Evolutionary conservation across 1,284 basidiomycete genomes (phyloP).

Genomic region (Albatrellus sp.): DNA sequence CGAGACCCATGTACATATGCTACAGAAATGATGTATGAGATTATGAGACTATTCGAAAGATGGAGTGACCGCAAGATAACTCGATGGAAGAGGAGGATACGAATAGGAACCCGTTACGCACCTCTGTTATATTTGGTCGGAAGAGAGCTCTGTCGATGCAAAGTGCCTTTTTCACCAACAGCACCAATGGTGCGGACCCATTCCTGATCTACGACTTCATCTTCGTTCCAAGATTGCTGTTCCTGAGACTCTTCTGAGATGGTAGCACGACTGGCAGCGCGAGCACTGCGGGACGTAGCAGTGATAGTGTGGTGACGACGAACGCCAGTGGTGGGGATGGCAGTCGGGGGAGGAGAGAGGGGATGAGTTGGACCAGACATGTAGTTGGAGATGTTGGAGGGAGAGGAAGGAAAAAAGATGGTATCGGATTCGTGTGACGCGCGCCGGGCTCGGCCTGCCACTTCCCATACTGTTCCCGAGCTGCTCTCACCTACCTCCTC

Average conservation of each 20-base stretch:
- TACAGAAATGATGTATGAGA: slow-evolving; percentile 21
- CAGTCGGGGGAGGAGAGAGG: slow-evolving; percentile 22
- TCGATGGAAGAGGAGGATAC: slow-evolving; percentile 7
- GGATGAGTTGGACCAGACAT: slow-evolving; percentile 23
- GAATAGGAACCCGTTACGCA: slow-evolving; percentile 19
- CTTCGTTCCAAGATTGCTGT: slow-evolving; percentile 54
- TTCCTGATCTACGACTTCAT: slow-evolving; percentile 65
- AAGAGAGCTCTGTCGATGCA: slow-evolving; percentile 71
- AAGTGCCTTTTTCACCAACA: slow-evolving; percentile 66
- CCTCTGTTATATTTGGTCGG: slow-evolving; percentile 72
- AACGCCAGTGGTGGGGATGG: slow-evolving; percentile 25
- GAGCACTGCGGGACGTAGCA: slow-evolving; percentile 52
- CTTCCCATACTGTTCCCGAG: background rate
- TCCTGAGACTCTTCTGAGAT: slow-evolving; percentile 61
- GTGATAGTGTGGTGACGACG: slow-evolving; percentile 76
- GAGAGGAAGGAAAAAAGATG: background rate
- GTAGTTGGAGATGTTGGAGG: slow-evolving; percentile 7
- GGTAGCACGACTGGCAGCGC: slow-evolving; percentile 44
- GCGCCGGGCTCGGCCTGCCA: background rate
- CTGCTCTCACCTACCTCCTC: background rate
- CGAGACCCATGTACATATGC: slow-evolving; percentile 30
- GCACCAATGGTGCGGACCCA: slow-evolving; percentile 71
- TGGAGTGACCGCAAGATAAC: slow-evolving; percentile 4
- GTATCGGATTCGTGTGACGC: background rate
- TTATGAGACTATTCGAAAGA: slow-evolving; percentile 11